Conservation (phyloP, 352 stramenopile genomes). For the Pythium apleroticum region DNA sequence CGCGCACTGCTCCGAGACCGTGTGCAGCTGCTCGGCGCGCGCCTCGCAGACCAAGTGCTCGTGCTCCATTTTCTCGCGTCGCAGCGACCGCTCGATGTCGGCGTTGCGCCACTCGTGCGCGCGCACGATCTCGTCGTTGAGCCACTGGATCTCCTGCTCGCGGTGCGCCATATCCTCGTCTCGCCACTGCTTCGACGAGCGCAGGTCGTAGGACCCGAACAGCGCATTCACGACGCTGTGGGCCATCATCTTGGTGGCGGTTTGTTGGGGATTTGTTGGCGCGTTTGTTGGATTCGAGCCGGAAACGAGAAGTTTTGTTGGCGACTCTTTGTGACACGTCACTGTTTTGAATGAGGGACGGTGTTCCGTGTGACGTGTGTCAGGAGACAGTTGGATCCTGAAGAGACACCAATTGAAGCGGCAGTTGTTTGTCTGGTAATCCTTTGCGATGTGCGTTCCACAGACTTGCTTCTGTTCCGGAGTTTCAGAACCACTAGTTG, state of each 20-base stretch:
- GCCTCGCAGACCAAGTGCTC: constrained; percentile 63
- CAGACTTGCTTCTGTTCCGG: no score
- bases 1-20: constrained; percentile 66
- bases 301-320: constrained; percentile 8
- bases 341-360: neutral
- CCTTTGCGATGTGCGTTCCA: no score
- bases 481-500: no score
- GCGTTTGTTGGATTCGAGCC: no score
- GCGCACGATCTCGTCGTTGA: constrained; percentile 73
- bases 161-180: constrained; percentile 66
- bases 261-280: constrained; percentile 5
- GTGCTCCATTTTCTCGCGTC: constrained; percentile 61
- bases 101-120: constrained; percentile 63
- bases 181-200: constrained; percentile 74
- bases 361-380: constrained; percentile 11
- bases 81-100: constrained; percentile 69
- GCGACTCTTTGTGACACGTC: neutral
- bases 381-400: neutral
- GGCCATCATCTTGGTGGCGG: constrained; percentile 34
- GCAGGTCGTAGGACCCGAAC: constrained; percentile 79
- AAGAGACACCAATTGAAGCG: no score
- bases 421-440: no score
- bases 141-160: constrained; percentile 77
- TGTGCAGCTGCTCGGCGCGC: constrained; percentile 66
- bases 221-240: constrained; percentile 59